phyloP scores from a whole-genome alignment of 1,139 yeast genomes.

The Diutina sp. region DNA sequence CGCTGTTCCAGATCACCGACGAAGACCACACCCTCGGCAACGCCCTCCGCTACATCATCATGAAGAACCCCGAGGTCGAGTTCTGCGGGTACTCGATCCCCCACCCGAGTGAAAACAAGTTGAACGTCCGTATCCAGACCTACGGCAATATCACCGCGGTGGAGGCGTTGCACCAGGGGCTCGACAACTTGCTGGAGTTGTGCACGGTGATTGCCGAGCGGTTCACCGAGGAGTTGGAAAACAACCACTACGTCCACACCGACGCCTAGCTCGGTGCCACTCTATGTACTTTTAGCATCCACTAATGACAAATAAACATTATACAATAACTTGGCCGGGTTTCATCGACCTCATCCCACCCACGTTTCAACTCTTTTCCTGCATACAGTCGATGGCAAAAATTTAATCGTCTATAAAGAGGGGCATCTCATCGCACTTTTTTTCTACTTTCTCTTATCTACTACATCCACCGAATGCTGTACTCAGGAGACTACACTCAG shows the following conservation, averaged over 20 bases:
- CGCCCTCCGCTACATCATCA: slow-evolving; percentile 81
- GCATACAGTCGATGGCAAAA: too few species aligned
- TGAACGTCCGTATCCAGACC: slow-evolving; percentile 89
- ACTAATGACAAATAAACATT: neutral
- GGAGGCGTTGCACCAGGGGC: slow-evolving; percentile 87
- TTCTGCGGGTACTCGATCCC: slow-evolving; percentile 98
- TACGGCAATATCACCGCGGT: slow-evolving; percentile 82
- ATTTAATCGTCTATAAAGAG: neutral
- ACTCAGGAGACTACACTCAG: neutral
- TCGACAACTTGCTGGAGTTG: slow-evolving; percentile 51
- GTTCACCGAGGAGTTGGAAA: slow-evolving; percentile 32
- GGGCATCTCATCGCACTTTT: neutral
- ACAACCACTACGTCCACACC: slow-evolving; percentile 7
- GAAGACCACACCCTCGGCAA: slow-evolving; percentile 96
- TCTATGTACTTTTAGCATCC: slow-evolving; percentile 7
- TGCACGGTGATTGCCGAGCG: neutral
- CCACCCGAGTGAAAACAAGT: slow-evolving; percentile 90
- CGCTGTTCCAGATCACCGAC: slow-evolving; percentile 81
- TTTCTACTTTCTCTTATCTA: neutral
- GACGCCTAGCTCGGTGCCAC: slow-evolving; percentile 7
- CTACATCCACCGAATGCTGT: neutral
- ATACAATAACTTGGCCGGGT: too few species aligned
- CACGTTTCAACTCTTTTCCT: neutral
- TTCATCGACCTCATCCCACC: neutral
- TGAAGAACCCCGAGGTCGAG: slow-evolving; percentile 97